phyloP scores from a whole-genome alignment of 176 grass and related monocot species.

The Hyparrhenia diplandra region DNA sequence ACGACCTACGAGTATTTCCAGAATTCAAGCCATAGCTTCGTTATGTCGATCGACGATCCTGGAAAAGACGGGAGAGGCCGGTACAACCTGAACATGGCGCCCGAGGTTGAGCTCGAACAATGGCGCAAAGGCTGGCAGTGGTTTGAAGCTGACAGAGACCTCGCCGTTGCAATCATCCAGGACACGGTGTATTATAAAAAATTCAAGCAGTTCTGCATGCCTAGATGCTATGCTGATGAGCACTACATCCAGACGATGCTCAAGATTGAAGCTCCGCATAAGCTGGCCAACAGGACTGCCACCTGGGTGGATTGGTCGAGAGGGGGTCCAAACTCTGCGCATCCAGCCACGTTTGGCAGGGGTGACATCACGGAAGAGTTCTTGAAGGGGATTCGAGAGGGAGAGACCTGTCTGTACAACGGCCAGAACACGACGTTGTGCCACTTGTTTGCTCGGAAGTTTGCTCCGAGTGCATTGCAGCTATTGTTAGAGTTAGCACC shows the following conservation, averaged over 20 bases:
- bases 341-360: slow-evolving; percentile 88
- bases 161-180: slow-evolving; percentile 49
- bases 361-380: slow-evolving; percentile 67
- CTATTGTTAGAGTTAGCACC: slow-evolving; percentile 71
- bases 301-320: slow-evolving; percentile 95
- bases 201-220: slow-evolving; percentile 80
- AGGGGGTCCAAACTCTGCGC: slow-evolving; percentile 73
- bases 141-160: slow-evolving; percentile 71
- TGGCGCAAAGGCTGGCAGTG: slow-evolving; percentile 97
- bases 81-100: slow-evolving; percentile 73
- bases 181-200: slow-evolving; percentile 80
- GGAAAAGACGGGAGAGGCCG: slow-evolving; percentile 78
- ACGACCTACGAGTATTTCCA: slow-evolving; percentile 76
- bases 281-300: slow-evolving; percentile 75
- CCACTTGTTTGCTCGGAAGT: slow-evolving; percentile 86
- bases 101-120: slow-evolving; percentile 71
- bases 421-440: slow-evolving; percentile 47
- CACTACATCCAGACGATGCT: slow-evolving; percentile 97
- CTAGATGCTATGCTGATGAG: slow-evolving; percentile 79
- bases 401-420: slow-evolving; percentile 68
- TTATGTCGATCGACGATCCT: slow-evolving; percentile 65
- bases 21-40: slow-evolving; percentile 64
- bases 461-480: slow-evolving; percentile 72
- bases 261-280: slow-evolving; percentile 58
- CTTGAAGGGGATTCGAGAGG: slow-evolving; percentile 53